Conservation (phyloP, 2,329 filamentous ascomycete species). For the Aplosporella prunicola region DNA sequence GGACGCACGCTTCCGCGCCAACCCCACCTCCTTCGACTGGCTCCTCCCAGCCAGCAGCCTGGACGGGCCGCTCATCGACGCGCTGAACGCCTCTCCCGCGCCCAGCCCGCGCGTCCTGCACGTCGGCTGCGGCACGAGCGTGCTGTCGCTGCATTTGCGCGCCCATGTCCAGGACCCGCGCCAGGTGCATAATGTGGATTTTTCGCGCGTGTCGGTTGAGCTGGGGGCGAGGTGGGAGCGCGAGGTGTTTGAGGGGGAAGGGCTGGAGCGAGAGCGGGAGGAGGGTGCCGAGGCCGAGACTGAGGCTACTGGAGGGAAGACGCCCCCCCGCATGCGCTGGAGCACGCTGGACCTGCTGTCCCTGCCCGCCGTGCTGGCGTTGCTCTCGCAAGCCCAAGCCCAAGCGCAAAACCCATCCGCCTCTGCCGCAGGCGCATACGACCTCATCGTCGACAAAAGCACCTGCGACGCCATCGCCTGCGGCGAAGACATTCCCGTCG, state of each 20-base stretch:
- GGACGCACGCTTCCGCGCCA: conserved; percentile 27
- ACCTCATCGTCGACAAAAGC: conserved; percentile 29
- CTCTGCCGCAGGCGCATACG: too few relatives aligned
- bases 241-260: conserved; percentile 14
- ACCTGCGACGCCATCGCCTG: conserved; percentile 31
- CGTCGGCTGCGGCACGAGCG: conserved; percentile 31
- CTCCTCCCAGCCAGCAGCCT: conserved; percentile 23
- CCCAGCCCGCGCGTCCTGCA: conserved; percentile 23
- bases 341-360: conserved; percentile 27
- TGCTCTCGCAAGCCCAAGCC: conserved; percentile 14
- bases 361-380: conserved; percentile 19
- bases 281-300: too few relatives aligned
- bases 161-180: conserved; percentile 20
- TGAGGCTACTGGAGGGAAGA: not conserved
- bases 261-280: not conserved
- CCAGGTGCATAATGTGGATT: conserved; percentile 31
- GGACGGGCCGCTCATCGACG: conserved; percentile 21
- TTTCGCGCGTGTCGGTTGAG: conserved; percentile 26
- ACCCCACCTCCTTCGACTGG: conserved; percentile 30
- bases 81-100: conserved; percentile 13
- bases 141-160: conserved; percentile 28
- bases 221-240: conserved; percentile 23
- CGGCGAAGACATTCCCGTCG: conserved; percentile 22
- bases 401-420: too few relatives aligned
- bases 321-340: conserved; percentile 23